Conservation (phyloP, 2,329 filamentous ascomycete species). For the Stachybotrys elegans region DNA sequence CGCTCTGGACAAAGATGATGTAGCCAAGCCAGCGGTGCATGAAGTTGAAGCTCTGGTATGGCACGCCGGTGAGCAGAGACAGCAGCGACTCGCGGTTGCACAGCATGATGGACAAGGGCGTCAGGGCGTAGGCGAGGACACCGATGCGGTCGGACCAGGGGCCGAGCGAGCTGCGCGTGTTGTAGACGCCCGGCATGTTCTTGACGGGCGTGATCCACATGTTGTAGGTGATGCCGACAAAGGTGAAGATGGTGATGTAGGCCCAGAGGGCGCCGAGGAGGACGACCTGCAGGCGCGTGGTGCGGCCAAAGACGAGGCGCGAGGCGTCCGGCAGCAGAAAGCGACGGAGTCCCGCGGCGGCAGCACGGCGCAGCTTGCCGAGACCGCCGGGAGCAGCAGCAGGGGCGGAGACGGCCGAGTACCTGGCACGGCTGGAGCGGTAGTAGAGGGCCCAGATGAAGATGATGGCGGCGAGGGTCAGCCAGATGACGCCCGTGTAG, state of each 20-base stretch:
- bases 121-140: constrained; percentile 67
- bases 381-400: constrained; percentile 15
- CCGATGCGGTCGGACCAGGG: constrained; percentile 67
- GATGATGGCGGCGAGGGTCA: constrained; percentile 37
- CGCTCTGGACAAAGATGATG: constrained; percentile 63
- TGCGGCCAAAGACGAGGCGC: constrained; percentile 57
- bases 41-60: constrained; percentile 75
- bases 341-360: constrained; percentile 36
- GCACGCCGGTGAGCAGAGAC: constrained; percentile 64
- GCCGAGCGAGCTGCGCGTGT: constrained; percentile 61
- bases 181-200: constrained; percentile 47
- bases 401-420: constrained; percentile 10
- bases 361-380: constrained; percentile 26
- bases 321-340: constrained; percentile 58
- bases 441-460: constrained; percentile 33
- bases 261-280: constrained; percentile 51
- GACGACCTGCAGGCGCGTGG: constrained; percentile 62
- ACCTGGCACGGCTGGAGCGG: constrained; percentile 19
- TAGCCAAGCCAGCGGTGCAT: constrained; percentile 72
- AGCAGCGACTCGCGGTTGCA: constrained; percentile 66
- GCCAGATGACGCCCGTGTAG: constrained; percentile 46
- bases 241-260: constrained; percentile 65
- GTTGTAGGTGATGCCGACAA: constrained; percentile 63
- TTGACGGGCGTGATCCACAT: constrained; percentile 68
- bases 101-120: constrained; percentile 63